Base-by-base conservation (phyloP, 768 basidiomycete genomes). In the Boletellus ananiceps region DNA sequence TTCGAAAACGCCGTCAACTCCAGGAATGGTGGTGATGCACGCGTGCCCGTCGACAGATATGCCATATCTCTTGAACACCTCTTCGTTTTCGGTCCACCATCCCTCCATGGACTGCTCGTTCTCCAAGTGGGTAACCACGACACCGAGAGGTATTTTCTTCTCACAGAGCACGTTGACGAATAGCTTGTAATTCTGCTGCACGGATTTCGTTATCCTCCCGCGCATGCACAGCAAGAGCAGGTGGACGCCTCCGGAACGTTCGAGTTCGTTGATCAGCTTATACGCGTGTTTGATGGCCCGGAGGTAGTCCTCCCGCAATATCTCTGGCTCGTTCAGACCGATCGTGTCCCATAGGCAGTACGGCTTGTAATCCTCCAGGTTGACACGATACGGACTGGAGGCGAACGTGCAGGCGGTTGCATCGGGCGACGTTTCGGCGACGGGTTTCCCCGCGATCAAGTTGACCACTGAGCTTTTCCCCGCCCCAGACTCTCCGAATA, bases 401-500 rank as follows among this genome's bases (percentile, higher is more conserved):
- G 54, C 5, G 33, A 74, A 67, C 0, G 75, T 76, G 55, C 67
- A 71, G 7, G 71, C 70, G 0, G 47, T 44, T 8, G 68, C 65
- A 9, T 61, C 52, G 23, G 61, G 62, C 2, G 69, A 72, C n/a
- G 64, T 63, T 3, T 42, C 4, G 11, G 72, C 72, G 1, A 55
- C 33, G 2, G 61, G 39, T 0, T 19, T 5, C 9, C 63, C 64
- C n/a, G 58, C 58, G 21, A 76, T 56, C 64, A 76, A 55, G 56
- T 75, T 76, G 53, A 75, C 57, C 27, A 74, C 58, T 1, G 71
- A 71, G 49, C 75, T 76, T 49, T 76, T 76, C 2, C 69, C 68
- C 7, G 42, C 34, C 14, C 63, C 63, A 9, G 63, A 54, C 43
- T 64, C 63, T 19, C 65, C 63, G 12, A 65, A 67, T 41, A 65